Conservation (phyloP, 768 basidiomycete species). For the Amanita phalloides region DNA sequence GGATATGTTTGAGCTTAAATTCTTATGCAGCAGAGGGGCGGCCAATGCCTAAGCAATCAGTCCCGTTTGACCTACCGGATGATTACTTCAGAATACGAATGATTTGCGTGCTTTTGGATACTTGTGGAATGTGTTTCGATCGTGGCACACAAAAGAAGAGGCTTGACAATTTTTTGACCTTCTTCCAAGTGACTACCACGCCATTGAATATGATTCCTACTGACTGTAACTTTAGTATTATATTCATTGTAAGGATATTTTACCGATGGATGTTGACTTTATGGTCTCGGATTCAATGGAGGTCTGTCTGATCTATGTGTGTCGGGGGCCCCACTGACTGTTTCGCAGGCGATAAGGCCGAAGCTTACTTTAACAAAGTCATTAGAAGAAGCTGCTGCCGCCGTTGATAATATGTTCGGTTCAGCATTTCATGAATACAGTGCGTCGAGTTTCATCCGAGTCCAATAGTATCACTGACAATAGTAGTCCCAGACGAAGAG, state of each 20-base stretch:
- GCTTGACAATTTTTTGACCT: constrained; percentile 82
- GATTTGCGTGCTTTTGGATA: constrained; percentile 87
- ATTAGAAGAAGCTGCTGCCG: constrained; percentile 76
- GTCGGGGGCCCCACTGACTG: background rate
- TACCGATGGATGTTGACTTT: constrained; percentile 98
- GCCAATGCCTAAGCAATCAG: constrained; percentile 67
- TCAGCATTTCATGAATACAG: constrained; percentile 50
- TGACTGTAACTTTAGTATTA: constrained; percentile 48
- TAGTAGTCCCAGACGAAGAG: constrained; percentile 19
- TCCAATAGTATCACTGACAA: background rate
- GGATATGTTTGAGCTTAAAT: constrained; percentile 7
- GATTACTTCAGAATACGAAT: constrained; percentile 94
- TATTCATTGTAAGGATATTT: constrained; percentile 72
- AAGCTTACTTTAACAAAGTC: constrained; percentile 62
- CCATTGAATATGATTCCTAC: background rate
- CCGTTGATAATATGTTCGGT: constrained; percentile 86
- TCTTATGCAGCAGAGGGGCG: constrained; percentile 67
- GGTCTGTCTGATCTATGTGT: constrained; percentile 24
- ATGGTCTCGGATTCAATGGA: constrained; percentile 94
- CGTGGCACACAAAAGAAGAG: constrained; percentile 87
- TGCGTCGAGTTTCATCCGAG: constrained; percentile 19
- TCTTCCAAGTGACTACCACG: constrained; percentile 68
- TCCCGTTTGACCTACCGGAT: constrained; percentile 81
- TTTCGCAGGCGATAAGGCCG: constrained; percentile 69
- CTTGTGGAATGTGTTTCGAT: constrained; percentile 97